Conservation (phyloP, 192 early-diverging fungal species). For the Podila verticillata region DNA sequence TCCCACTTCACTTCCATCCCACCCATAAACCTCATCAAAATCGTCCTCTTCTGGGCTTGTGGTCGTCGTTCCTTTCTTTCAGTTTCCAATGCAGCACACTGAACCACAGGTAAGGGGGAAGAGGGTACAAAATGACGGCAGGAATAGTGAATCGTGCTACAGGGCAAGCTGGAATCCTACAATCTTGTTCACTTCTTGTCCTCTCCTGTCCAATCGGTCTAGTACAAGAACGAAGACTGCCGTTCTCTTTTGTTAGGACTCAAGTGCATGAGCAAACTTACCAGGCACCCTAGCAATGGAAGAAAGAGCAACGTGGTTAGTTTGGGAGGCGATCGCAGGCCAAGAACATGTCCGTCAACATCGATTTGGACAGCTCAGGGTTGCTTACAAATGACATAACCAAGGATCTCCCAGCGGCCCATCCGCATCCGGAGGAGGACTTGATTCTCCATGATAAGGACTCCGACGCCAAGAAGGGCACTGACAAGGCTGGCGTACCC, state of each 20-base stretch:
- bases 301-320: background rate
- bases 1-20: no score
- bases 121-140: background rate
- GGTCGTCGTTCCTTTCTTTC: no score
- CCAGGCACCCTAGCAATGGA: constrained; percentile 25
- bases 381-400: constrained; percentile 31
- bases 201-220: no score
- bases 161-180: background rate
- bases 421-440: constrained; percentile 48
- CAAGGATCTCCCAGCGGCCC: constrained; percentile 41
- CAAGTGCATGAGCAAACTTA: constrained; percentile 5
- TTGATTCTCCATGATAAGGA: constrained; percentile 48
- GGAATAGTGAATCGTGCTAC: background rate
- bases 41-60: background rate
- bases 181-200: no score
- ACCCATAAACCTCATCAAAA: background rate
- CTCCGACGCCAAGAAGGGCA: constrained; percentile 37
- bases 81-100: background rate
- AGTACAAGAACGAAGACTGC: background rate
- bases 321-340: background rate
- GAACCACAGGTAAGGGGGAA: background rate
- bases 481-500: constrained; percentile 34
- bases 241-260: background rate
- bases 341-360: background rate
- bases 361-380: background rate